Evolutionary conservation across 257 asterid genomes (phyloP).

Genomic region (Eucommia ulmoides): DNA sequence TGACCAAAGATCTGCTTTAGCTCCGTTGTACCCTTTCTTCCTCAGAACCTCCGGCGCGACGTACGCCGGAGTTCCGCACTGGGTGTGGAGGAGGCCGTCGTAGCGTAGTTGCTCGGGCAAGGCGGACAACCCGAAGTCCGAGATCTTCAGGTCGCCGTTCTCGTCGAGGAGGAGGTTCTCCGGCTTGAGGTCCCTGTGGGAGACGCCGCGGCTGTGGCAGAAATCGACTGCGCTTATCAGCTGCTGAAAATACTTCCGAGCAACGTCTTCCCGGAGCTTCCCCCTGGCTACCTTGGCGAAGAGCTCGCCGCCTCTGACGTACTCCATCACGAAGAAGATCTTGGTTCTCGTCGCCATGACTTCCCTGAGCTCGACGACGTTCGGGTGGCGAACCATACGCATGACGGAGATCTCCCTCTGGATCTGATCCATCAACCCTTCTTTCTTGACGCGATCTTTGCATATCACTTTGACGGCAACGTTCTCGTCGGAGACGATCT

Average conservation of each 20-base stretch:
- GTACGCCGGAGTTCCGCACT: conserved; percentile 60
- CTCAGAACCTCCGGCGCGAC: conserved; percentile 46
- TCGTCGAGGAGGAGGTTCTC: conserved; percentile 60
- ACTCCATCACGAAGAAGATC: conserved; percentile 48
- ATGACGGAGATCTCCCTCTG: conserved; percentile 45
- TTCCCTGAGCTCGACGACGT: conserved; percentile 42
- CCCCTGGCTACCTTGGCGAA: conserved; percentile 36
- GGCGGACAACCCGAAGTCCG: conserved; percentile 60
- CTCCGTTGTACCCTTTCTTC: conserved; percentile 42
- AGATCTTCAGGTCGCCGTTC: conserved; percentile 32
- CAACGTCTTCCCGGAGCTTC: conserved; percentile 27
- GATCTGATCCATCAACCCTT: conserved; percentile 47
- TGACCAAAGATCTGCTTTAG: conserved; percentile 51
- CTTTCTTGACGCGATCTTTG: conserved; percentile 30
- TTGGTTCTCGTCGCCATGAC: conserved; percentile 49
- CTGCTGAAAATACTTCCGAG: conserved; percentile 46
- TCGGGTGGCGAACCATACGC: conserved; percentile 55
- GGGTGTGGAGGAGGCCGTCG: conserved; percentile 46
- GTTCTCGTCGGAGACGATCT: conserved; percentile 25
- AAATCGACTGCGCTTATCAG: conserved; percentile 40
- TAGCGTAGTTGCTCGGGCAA: conserved; percentile 22
- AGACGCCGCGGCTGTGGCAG: conserved; percentile 24
- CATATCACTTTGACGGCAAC: conserved; percentile 58
- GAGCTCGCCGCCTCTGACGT: conserved; percentile 57
- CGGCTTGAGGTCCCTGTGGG: conserved; percentile 31